Evolutionary conservation across 202 grass and related monocot species (phyloP).

Genomic region (Musa balbisiana): DNA sequence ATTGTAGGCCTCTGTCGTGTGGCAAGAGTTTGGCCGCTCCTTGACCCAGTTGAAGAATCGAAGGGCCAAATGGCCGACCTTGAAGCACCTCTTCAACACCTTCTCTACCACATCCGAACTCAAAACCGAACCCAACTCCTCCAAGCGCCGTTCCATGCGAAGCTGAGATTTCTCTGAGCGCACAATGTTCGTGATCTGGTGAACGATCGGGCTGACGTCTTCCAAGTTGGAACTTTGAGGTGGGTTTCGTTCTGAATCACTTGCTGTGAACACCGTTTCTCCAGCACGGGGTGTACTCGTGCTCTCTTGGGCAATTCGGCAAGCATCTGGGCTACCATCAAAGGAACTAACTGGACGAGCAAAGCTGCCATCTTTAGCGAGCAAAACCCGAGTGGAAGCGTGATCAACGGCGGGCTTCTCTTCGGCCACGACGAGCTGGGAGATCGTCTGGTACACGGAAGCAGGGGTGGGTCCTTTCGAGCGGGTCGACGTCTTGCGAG

Average conservation of each 20-base stretch:
- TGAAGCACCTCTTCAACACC: slow-evolving; percentile 77
- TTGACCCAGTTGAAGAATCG: slow-evolving; percentile 70
- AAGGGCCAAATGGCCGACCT: slow-evolving; percentile 49
- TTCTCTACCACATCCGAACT: slow-evolving; percentile 41
- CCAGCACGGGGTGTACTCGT: background rate
- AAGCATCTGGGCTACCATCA: slow-evolving; percentile 35
- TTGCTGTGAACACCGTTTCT: background rate
- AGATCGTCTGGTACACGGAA: background rate
- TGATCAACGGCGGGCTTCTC: background rate
- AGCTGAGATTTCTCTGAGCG: slow-evolving; percentile 28
- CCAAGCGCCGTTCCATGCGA: slow-evolving; percentile 34
- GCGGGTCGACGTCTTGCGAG: background rate
- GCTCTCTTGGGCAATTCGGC: slow-evolving; percentile 35
- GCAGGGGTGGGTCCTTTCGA: background rate
- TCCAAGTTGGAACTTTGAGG: background rate
- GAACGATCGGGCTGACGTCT: slow-evolving; percentile 35
- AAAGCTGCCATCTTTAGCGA: background rate
- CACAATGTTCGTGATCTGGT: slow-evolving; percentile 43
- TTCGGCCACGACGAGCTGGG: background rate
- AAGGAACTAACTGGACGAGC: background rate
- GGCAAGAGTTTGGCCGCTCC: slow-evolving; percentile 31
- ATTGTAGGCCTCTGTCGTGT: slow-evolving; percentile 64
- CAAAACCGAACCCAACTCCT: slow-evolving; percentile 33
- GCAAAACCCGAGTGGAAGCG: background rate
- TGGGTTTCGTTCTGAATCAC: background rate